Base-by-base conservation (phyloP, 2,329 filamentous ascomycete genomes). In the Tolypocladium guangdongense region DNA sequence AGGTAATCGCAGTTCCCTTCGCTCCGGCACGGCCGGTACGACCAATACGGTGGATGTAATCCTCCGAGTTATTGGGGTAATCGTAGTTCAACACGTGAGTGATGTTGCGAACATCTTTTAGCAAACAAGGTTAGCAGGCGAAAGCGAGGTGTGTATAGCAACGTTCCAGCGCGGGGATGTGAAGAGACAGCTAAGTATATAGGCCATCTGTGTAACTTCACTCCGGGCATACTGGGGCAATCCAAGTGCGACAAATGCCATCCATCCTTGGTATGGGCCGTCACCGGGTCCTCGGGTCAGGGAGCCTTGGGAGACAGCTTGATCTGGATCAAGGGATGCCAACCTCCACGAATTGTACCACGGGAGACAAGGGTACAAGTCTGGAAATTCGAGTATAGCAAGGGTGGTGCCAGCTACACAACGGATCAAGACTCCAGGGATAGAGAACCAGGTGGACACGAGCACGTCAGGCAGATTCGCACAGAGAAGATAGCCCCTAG, bases 51-150 rank as follows among this genome's bases (percentile, higher is more conserved):
- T 96, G 93, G 63, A 97, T 95, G 68, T 97, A 97, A 69, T 97
- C 92, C 78, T 99, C 93, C 66, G 93, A 84, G 75, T 97, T 97
- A 80, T 97, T 97, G 73, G 92, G 92, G 76, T 97, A 97, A 74
- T 97, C 93, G 88, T 97, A 96, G 85, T 97, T 97, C 78, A 99
- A 83, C 76, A 99, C 93, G 78, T 99, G 93, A 76, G 93, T 97
- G 79, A 99, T 99, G 82, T 99, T 95, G 78, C 91, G 92, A 80
- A 99, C 93, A 87, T 99, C 93, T 97, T 96, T 70, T 66, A 68
- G 65, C 65, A 66, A 41, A 71, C 80, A 73, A 82, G 80, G 88
- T 95, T 95, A 95, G 90, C 77, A 81, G 78, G 74, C 76, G 77
- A 78, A 68, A 72, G 72, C 70, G 65, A 45, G 61, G 64, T 66